phyloP scores from a whole-genome alignment of 345 rosid species.

The Physaria fendleri region DNA sequence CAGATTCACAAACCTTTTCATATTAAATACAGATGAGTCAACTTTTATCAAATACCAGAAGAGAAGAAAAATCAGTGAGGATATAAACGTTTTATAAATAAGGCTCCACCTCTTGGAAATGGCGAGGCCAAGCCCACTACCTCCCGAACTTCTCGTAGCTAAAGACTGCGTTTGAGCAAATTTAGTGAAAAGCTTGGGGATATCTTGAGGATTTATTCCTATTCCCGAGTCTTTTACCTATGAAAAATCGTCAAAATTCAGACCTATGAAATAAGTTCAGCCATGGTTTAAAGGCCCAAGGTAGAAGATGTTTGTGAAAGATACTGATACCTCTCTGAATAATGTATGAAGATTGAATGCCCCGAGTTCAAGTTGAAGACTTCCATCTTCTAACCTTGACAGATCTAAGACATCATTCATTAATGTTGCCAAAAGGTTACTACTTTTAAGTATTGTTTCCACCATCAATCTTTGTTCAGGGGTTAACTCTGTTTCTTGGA shows the following conservation, averaged over 20 bases:
- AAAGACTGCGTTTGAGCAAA: conserved; percentile 76
- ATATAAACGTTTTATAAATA: not conserved
- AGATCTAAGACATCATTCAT: conserved; percentile 96
- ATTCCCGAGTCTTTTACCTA: conserved; percentile 91
- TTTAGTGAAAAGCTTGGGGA: conserved; percentile 79
- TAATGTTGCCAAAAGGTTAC: conserved; percentile 79
- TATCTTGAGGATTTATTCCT: conserved; percentile 84
- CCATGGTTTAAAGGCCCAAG: not conserved
- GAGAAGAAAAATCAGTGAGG: not conserved
- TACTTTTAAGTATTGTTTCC: conserved; percentile 91
- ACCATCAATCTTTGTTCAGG: conserved; percentile 96
- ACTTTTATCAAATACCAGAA: conserved; percentile 8
- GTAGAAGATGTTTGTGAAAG: not conserved
- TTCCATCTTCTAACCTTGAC: conserved; percentile 98
- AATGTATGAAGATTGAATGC: conserved; percentile 67
- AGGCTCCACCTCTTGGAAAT: conserved; percentile 81
- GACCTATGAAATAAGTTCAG: not conserved
- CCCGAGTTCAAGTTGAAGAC: conserved; percentile 75
- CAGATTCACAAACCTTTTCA: conserved; percentile 83
- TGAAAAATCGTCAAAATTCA: not conserved
- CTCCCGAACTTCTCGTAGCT: conserved; percentile 58
- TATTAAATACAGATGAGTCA: conserved; percentile 2
- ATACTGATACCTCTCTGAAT: conserved; percentile 72
- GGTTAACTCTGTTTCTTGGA: conserved; percentile 90
- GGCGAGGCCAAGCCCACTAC: conserved; percentile 97